phyloP scores from a whole-genome alignment of 306 rosid species.

The Rosa lucieae region DNA sequence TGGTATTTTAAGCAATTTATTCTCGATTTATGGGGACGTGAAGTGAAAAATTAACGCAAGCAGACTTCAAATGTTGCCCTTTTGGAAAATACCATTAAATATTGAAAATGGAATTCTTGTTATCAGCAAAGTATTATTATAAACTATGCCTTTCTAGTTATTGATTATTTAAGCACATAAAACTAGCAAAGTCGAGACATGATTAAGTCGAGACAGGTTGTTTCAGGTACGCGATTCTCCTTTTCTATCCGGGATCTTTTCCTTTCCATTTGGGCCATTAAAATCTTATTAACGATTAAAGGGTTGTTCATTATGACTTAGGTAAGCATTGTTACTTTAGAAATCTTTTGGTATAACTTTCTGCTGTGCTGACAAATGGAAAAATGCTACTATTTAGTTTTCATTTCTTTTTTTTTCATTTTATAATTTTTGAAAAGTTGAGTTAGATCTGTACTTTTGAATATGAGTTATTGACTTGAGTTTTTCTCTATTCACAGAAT shows the following conservation, averaged over 20 bases:
- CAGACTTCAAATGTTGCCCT: neutral
- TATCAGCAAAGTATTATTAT: neutral
- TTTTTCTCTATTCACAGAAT: conserved; percentile 45
- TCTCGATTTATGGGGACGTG: neutral
- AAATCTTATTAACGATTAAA: neutral
- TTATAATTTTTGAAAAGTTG: neutral
- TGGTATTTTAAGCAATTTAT: neutral
- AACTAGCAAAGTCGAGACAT: neutral
- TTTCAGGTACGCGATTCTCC: neutral
- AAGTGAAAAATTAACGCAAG: neutral
- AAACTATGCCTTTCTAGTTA: neutral
- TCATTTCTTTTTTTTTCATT: neutral
- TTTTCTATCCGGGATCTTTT: neutral
- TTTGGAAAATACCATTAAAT: neutral
- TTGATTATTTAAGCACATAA: neutral
- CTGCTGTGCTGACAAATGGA: conserved; percentile 18
- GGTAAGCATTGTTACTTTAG: neutral
- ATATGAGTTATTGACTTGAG: neutral
- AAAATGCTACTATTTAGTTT: conserved; percentile 16
- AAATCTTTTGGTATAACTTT: neutral
- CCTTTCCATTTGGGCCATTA: neutral
- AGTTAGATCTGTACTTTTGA: neutral
- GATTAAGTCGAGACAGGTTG: neutral
- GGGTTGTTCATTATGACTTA: neutral
- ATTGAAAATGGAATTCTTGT: neutral